Conservation (phyloP, 169 alveolate genomes). For the Eimeria maxima region DNA sequence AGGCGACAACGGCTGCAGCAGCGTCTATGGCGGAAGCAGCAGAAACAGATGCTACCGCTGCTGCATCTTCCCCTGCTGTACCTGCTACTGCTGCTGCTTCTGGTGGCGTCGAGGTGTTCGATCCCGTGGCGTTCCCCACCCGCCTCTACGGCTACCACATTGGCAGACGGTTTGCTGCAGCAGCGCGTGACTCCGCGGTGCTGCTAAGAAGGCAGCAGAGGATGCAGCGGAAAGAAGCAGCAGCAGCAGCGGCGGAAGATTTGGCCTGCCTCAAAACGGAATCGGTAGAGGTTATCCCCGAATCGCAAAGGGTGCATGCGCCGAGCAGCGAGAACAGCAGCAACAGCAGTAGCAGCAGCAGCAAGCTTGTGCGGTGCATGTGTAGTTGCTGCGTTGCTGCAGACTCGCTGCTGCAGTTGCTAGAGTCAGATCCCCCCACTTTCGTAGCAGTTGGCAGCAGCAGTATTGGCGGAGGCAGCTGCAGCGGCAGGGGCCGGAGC, state of each 20-base stretch:
- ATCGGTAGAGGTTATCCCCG: neutral
- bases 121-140: constrained; percentile 49
- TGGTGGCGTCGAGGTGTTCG: neutral
- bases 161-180: constrained; percentile 71
- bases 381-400: constrained; percentile 63
- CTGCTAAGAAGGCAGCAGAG: constrained; percentile 44
- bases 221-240: neutral
- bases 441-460: constrained; percentile 51
- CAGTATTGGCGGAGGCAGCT: constrained; percentile 16
- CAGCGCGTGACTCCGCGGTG: constrained; percentile 64
- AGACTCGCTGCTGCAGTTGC: constrained; percentile 38
- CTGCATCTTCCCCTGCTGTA: neutral
- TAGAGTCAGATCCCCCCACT: constrained; percentile 56
- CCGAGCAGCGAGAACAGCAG: neutral
- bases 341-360: constrained; percentile 30
- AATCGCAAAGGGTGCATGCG: neutral
- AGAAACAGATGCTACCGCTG: neutral
- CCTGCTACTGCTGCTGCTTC: constrained; percentile 32
- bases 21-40: neutral
- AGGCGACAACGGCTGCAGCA: neutral
- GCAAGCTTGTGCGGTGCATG: constrained; percentile 7
- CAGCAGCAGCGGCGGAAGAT: neutral
- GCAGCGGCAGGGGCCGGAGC: constrained; percentile 46
- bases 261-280: neutral
- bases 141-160: constrained; percentile 61